Evolutionary conservation across 805 yeast genomes (phyloP).

Genomic region (Priceomyces medius): DNA sequence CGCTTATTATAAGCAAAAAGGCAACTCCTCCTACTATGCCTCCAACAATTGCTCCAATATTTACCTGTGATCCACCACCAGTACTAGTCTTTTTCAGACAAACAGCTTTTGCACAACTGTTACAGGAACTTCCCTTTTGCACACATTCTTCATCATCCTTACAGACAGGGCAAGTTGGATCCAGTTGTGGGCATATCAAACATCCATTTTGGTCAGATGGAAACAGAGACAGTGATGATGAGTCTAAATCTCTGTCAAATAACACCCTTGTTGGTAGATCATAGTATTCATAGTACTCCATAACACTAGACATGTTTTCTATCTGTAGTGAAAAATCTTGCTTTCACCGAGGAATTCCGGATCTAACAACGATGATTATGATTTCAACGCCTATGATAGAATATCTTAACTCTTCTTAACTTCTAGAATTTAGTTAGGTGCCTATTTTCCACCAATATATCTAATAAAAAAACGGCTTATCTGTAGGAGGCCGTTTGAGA

Average conservation of each 20-base stretch:
- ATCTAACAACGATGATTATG: too few relatives aligned
- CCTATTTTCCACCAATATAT: too few relatives aligned
- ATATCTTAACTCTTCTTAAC: too few relatives aligned
- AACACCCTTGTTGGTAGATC: constrained; percentile 8
- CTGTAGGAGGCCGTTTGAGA: too few relatives aligned
- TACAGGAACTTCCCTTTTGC: constrained; percentile 21
- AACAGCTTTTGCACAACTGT: constrained; percentile 22
- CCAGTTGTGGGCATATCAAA: constrained; percentile 30
- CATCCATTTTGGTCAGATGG: constrained; percentile 28
- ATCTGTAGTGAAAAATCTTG: too few relatives aligned
- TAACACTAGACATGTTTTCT: too few relatives aligned
- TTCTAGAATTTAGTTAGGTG: too few relatives aligned
- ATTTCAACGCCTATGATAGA: too few relatives aligned
- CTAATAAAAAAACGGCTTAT: too few relatives aligned
- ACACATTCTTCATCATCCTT: constrained; percentile 21
- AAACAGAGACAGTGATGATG: constrained; percentile 9
- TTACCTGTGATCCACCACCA: constrained; percentile 9
- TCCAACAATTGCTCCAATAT: constrained; percentile 42
- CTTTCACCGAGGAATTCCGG: too few relatives aligned
- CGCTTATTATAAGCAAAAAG: constrained; percentile 23
- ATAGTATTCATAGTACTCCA: too few relatives aligned
- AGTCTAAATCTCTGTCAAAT: constrained; percentile 8
- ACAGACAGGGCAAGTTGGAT: constrained; percentile 28
- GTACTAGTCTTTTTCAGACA: constrained; percentile 18
- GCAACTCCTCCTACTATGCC: constrained; percentile 42